These are phyloP conservation scores for Jatropha podagrica DNA, from an alignment of 441 rosid genomes.

Conservation along the genomic window DNA sequence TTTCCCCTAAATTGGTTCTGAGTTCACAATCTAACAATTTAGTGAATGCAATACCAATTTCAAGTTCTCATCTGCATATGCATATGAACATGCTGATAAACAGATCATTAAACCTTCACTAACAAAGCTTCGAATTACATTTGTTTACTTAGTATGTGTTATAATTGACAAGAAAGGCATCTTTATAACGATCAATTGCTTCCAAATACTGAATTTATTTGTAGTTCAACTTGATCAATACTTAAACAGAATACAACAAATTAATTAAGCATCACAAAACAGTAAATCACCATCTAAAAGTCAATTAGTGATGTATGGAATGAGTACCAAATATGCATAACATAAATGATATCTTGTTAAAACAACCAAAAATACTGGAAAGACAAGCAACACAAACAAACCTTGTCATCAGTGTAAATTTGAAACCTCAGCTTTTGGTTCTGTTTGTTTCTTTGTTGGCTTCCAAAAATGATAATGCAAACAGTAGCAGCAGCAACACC, in stretches of 20 bases:
- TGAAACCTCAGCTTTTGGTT: conserved; percentile 60
- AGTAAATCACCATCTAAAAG: not conserved
- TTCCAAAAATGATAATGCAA: conserved; percentile 64
- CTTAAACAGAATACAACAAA: not conserved
- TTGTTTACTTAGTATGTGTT: not conserved
- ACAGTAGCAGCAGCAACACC: conserved; percentile 85
- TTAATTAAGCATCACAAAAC: not conserved
- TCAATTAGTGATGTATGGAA: not conserved
- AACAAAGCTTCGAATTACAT: not conserved
- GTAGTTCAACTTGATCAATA: not conserved
- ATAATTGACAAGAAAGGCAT: not conserved
- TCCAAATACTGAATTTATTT: not conserved
- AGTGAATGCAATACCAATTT: too few species aligned
- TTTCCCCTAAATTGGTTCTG: not conserved
- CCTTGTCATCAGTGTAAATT: conserved; percentile 81
- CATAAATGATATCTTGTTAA: not conserved
- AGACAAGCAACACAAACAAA: conserved; percentile 12
- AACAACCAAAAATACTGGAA: not conserved
- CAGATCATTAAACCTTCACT: not conserved
- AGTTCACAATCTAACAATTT: too few species aligned
- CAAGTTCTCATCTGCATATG: not conserved
- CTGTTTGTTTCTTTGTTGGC: conserved; percentile 48
- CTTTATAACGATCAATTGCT: not conserved
- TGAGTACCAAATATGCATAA: not conserved
- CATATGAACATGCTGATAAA: not conserved